phyloP scores from a whole-genome alignment of 805 yeast genomes.

The Isabelozyma rhagii region DNA sequence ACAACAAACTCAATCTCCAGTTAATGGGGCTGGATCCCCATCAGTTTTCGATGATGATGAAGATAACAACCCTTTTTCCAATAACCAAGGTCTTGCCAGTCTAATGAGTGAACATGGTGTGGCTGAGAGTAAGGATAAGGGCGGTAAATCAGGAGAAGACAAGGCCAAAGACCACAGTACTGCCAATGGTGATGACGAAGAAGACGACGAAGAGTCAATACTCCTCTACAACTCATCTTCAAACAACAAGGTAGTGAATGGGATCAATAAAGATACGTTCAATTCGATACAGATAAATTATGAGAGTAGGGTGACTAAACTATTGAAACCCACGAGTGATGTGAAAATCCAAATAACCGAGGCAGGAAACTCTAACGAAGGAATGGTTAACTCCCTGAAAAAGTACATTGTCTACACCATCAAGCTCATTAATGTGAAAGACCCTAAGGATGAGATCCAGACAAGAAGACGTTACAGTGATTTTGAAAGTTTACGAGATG shows the following conservation, averaged over 20 bases:
- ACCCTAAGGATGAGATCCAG: conserved; percentile 45
- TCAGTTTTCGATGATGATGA: conserved; percentile 17
- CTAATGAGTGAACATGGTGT: conserved; percentile 10
- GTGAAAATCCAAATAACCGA: conserved; percentile 54
- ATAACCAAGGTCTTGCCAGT: conserved; percentile 21
- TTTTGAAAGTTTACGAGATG: conserved; percentile 77
- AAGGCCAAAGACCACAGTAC: not conserved
- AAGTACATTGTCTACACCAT: conserved; percentile 81
- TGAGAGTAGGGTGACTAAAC: conserved; percentile 34
- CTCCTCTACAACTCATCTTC: conserved; percentile 22
- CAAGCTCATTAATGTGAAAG: conserved; percentile 45
- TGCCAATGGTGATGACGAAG: conserved; percentile 7
- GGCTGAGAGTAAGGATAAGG: not conserved
- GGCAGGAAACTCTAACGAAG: conserved; percentile 85
- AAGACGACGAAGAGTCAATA: conserved; percentile 25
- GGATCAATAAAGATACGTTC: conserved; percentile 9
- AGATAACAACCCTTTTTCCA: conserved; percentile 38
- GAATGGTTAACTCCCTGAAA: conserved; percentile 56
- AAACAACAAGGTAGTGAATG: conserved; percentile 3
- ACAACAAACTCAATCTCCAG: not conserved
- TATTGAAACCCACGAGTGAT: conserved; percentile 26
- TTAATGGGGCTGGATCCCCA: not conserved
- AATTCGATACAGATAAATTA: conserved; percentile 29
- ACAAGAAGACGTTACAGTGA: conserved; percentile 84
- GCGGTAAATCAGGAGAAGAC: conserved; percentile 1